Conservation (phyloP, 305 asterid genomes). For the Ajuga reptans region DNA sequence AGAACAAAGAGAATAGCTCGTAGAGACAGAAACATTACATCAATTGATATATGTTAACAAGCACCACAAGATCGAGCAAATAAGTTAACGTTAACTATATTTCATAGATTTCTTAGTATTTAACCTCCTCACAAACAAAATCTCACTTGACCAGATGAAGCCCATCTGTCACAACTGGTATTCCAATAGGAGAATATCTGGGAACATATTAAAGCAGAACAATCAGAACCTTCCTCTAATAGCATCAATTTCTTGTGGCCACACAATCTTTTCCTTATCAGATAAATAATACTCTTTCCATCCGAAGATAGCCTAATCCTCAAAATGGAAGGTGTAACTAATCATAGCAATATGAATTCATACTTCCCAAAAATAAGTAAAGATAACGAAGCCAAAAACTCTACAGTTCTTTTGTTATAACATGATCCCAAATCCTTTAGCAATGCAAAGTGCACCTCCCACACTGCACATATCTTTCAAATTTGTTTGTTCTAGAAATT, state of each 20-base stretch:
- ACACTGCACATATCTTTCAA: neutral
- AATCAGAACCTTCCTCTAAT: neutral
- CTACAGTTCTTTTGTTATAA: neutral
- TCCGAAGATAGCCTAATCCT: slow-evolving; percentile 1
- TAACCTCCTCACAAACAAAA: slow-evolving; percentile 4
- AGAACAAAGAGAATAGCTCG: slow-evolving; percentile 13
- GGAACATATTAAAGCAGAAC: neutral
- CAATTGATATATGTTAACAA: neutral
- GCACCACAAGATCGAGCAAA: neutral
- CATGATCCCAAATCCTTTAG: neutral
- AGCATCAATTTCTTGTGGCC: neutral
- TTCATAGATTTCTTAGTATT: neutral
- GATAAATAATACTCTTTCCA: slow-evolving; percentile 13
- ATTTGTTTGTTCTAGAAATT: slow-evolving; percentile 5
- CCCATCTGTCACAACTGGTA: neutral
- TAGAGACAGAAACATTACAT: neutral
- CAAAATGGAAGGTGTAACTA: neutral
- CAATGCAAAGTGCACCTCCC: slow-evolving; percentile 12
- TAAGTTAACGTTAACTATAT: neutral
- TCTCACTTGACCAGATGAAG: slow-evolving; percentile 8
- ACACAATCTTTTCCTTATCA: slow-evolving; percentile 12
- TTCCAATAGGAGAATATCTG: neutral
- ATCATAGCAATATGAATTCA: neutral
- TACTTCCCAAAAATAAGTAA: neutral
- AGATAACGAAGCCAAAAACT: neutral